These are phyloP conservation scores for Ensete ventricosum DNA, from an alignment of 176 grass and related monocot species.

Conservation along the genomic window DNA sequence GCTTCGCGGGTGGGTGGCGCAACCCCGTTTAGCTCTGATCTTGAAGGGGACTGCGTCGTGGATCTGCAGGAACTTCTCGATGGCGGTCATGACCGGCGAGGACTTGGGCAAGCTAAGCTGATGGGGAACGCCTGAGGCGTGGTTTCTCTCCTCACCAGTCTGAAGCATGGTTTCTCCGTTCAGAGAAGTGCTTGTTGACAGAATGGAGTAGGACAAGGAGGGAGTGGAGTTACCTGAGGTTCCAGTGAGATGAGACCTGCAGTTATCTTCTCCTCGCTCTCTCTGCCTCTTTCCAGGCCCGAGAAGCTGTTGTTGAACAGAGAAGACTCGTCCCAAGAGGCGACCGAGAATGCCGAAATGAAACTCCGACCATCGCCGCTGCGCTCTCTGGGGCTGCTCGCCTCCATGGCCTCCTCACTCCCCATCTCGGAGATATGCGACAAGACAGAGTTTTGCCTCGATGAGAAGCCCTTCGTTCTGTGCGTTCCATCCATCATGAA, in stretches of 20 bases:
- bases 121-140: constrained; percentile 24
- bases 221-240: constrained; percentile 4
- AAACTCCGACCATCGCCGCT: constrained; percentile 29
- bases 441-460: constrained; percentile 86
- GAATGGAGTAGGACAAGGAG: neutral
- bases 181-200: neutral
- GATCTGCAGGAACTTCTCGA: constrained; percentile 91
- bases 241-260: constrained; percentile 27
- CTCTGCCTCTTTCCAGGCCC: constrained; percentile 52
- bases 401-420: constrained; percentile 57
- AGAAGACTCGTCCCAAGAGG: constrained; percentile 70
- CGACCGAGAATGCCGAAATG: constrained; percentile 52
- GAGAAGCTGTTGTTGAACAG: constrained; percentile 58
- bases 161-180: constrained; percentile 18
- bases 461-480: constrained; percentile 79
- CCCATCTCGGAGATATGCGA: constrained; percentile 96
- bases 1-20: constrained; percentile 95
- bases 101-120: constrained; percentile 88
- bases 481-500: constrained; percentile 18
- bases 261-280: constrained; percentile 13
- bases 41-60: constrained; percentile 93
- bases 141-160: constrained; percentile 29
- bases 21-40: constrained; percentile 92
- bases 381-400: constrained; percentile 54
- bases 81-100: constrained; percentile 58